Evolutionary conservation across 2,329 filamentous ascomycete genomes (phyloP).

Genomic region (Verticillium nonalfalfae): DNA sequence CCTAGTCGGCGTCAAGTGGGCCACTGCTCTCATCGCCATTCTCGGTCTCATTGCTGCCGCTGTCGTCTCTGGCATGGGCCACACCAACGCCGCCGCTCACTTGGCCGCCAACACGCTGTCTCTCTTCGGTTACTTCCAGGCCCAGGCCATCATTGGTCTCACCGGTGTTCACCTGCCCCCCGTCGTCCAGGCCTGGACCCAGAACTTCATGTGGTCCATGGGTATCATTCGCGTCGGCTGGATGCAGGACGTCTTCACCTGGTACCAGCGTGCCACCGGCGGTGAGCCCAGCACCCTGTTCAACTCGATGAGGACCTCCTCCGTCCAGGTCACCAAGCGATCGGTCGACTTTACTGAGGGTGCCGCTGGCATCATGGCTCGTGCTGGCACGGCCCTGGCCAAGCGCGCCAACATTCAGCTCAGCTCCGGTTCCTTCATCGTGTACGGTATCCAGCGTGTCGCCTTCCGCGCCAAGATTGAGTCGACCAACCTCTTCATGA

Average conservation of each 20-base stretch:
- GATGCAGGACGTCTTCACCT: conserved; percentile 82
- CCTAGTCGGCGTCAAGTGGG: conserved; percentile 82
- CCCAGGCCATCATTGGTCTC: conserved; percentile 86
- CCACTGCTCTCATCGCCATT: conserved; percentile 80
- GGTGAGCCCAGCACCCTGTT: conserved; percentile 76
- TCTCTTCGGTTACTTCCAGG: conserved; percentile 90
- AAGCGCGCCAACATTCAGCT: conserved; percentile 51
- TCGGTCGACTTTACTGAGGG: conserved; percentile 23
- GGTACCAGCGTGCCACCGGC: conserved; percentile 92
- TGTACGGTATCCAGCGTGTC: conserved; percentile 83
- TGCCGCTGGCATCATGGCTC: conserved; percentile 33
- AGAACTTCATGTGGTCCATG: conserved; percentile 98
- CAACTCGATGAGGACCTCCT: conserved; percentile 65
- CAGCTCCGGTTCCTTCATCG: conserved; percentile 49
- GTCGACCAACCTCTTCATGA: conserved; percentile 88
- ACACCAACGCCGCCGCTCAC: conserved; percentile 90
- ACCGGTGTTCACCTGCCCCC: conserved; percentile 76
- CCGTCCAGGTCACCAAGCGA: conserved; percentile 73
- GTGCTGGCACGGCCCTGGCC: conserved; percentile 34
- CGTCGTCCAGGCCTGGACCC: conserved; percentile 86
- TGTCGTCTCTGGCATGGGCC: conserved; percentile 81
- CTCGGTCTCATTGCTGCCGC: conserved; percentile 79
- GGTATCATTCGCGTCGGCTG: conserved; percentile 84
- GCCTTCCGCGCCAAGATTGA: conserved; percentile 84
- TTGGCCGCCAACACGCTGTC: conserved; percentile 89